phyloP scores from a whole-genome alignment of 176 grass and related monocot species.

The Oryza punctata region DNA sequence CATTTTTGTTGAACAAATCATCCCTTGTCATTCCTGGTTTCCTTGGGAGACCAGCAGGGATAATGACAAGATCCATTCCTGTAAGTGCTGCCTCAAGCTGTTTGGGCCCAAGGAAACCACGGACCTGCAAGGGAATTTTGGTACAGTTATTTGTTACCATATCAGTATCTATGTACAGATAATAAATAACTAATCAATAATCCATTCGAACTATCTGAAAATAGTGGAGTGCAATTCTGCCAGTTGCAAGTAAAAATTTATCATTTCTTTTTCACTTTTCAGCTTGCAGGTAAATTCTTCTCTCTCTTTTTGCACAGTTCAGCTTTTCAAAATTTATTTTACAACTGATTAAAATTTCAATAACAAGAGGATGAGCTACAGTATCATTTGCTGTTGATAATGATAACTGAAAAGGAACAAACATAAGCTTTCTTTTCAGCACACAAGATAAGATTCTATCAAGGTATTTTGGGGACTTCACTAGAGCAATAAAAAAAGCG shows the following conservation, averaged over 20 bases:
- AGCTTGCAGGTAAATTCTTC: neutral
- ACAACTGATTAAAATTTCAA: neutral
- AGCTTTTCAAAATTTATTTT: too few relatives aligned
- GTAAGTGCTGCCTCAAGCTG: slow-evolving; percentile 87
- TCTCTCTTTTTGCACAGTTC: too few relatives aligned
- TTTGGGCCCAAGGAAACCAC: slow-evolving; percentile 74
- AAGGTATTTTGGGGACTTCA: neutral
- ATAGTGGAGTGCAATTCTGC: neutral
- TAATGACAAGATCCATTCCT: slow-evolving; percentile 95
- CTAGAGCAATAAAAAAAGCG: neutral
- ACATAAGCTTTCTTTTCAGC: neutral
- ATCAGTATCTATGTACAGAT: neutral
- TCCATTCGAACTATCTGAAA: neutral
- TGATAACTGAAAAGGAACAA: neutral
- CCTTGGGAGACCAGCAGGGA: slow-evolving; percentile 92
- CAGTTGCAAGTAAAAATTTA: neutral
- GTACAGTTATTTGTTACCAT: slow-evolving; percentile 2
- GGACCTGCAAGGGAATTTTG: slow-evolving; percentile 53
- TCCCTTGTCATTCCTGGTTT: slow-evolving; percentile 99
- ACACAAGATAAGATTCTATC: neutral
- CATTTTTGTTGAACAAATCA: slow-evolving; percentile 98
- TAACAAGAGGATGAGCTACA: neutral
- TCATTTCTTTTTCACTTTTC: neutral
- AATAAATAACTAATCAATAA: too few relatives aligned
- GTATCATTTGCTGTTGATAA: neutral